Percentiles rank a stretch among this genome's conserved stretches.
phyloP scores from a whole-genome alignment of 768 basidiomycete genomes.

The Lentinus tigrinus region DNA sequence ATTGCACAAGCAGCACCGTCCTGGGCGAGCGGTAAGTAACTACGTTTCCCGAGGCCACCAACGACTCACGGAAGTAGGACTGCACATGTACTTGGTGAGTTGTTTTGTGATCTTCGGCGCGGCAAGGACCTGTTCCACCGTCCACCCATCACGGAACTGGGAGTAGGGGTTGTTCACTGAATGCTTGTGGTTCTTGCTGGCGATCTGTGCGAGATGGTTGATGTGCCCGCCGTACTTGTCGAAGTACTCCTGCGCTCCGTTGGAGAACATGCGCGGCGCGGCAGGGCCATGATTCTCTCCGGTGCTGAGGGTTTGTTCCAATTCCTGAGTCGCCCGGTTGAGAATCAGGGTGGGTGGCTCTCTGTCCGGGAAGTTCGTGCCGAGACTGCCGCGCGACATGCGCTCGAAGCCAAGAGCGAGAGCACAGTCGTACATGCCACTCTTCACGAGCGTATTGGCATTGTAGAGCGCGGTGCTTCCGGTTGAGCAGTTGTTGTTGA shows the following conservation, averaged over 20 bases:
- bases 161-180: constrained; percentile 83
- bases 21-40: constrained; percentile 30
- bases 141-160: constrained; percentile 82
- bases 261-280: constrained; percentile 73
- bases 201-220: constrained; percentile 74
- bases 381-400: constrained; percentile 74
- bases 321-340: constrained; percentile 39
- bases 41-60: not conserved
- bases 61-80: constrained; percentile 66
- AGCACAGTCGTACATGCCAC: constrained; percentile 68
- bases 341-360: constrained; percentile 48
- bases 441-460: constrained; percentile 69
- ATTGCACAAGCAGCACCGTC: constrained; percentile 78
- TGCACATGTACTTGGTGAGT: constrained; percentile 84
- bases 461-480: constrained; percentile 77
- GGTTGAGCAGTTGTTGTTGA: constrained; percentile 87
- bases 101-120: constrained; percentile 70
- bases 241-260: constrained; percentile 75
- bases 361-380: constrained; percentile 59
- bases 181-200: constrained; percentile 83
- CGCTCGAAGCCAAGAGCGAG: constrained; percentile 87
- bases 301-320: constrained; percentile 43
- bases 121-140: constrained; percentile 63
- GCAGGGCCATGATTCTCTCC: constrained; percentile 69
- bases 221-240: constrained; percentile 67